A percentile compares a stretch with the other conserved stretches of the same genome.
phyloP scores from a whole-genome alignment of 1,139 yeast genomes.

The Lodderomyces oxycetoniae region DNA sequence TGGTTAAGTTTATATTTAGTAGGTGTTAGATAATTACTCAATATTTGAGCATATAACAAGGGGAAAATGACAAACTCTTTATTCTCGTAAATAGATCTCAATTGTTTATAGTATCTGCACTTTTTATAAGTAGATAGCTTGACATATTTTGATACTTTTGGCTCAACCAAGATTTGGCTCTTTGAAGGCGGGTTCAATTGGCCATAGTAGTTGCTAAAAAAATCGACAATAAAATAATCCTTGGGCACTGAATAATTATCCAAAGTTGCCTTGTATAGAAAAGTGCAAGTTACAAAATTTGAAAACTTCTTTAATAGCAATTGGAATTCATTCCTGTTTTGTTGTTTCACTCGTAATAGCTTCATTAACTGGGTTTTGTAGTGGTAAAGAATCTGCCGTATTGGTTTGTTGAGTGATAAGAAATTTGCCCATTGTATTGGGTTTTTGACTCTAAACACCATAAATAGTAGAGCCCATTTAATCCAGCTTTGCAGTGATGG shows the following conservation, averaged over 20 bases:
- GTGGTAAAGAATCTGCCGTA: conserved; percentile 15
- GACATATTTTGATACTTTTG: conserved; percentile 24
- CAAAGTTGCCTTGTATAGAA: conserved; percentile 32
- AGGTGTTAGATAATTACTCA: conserved; percentile 43
- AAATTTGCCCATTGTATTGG: conserved; percentile 32
- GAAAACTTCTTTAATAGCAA: conserved; percentile 17
- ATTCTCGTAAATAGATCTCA: conserved; percentile 23
- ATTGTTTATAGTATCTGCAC: conserved; percentile 14
- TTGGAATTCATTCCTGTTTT: neutral
- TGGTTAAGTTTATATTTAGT: conserved; percentile 35
- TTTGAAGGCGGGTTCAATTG: conserved; percentile 35
- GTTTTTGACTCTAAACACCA: conserved; percentile 22
- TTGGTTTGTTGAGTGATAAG: conserved; percentile 30
- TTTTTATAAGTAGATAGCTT: conserved; percentile 23
- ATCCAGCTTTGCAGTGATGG: conserved; percentile 21
- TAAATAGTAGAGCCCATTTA: conserved; percentile 28
- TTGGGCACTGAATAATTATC: conserved; percentile 29
- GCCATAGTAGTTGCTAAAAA: conserved; percentile 32
- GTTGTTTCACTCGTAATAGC: neutral
- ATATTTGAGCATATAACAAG: conserved; percentile 35
- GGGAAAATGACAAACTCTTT: conserved; percentile 37
- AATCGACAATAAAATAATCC: conserved; percentile 36
- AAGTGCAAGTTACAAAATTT: conserved; percentile 24
- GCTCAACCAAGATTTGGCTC: conserved; percentile 26
- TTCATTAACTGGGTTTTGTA: conserved; percentile 4